Evolutionary conservation across 1,284 basidiomycete genomes (phyloP), one percentile per base, ranked within the genome.

Genomic region (Tilletia walkeri): DNA sequence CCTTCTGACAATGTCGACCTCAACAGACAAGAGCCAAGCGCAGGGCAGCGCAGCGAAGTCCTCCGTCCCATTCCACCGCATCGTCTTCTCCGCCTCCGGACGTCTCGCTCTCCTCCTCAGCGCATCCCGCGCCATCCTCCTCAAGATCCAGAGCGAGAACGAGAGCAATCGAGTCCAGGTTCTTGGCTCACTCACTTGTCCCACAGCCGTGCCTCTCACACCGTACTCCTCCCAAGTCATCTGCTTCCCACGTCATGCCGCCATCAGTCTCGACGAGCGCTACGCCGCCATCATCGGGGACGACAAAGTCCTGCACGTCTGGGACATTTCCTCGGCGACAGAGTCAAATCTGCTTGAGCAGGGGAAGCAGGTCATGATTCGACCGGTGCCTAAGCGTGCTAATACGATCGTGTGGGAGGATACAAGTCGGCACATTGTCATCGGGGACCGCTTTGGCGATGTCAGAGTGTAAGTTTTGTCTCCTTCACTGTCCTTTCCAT

Each of bases 271-370:
- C 4, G 59, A 63, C n/a, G 36, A 63, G 10, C 30, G 38, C 10
- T 41, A 18, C 36, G 36, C 80, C 20, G 80, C 79, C 5, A 68
- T 80, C 12, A 78, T 78, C 3, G 79, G 79, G 36, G 80, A 81
- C 73, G 80, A 81, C 74, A 81, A 81, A 69, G 72, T 74, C 49
- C 68, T 81, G 53, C 77, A 78, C 34, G 76, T 81, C 5, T 81
- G 77, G 76, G 71, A 73, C 67, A 63, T 24, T 68, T 45, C 45
- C 53, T 68, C 3, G 59, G 67, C 0, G 69, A 70, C 14, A 41
- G 61, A 1, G 10, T 30, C 56, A 70, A 72, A 65, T 47, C 54
- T 4, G 72, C 72, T 77, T 7, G 69, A 69, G 20, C 71, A 71
- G 18, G 78, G 76, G 39, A 66, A 73, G 9, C 76, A 79, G 70